Conservation (phyloP, 2,329 filamentous ascomycete genomes). For the Drechmeria coniospora region DNA sequence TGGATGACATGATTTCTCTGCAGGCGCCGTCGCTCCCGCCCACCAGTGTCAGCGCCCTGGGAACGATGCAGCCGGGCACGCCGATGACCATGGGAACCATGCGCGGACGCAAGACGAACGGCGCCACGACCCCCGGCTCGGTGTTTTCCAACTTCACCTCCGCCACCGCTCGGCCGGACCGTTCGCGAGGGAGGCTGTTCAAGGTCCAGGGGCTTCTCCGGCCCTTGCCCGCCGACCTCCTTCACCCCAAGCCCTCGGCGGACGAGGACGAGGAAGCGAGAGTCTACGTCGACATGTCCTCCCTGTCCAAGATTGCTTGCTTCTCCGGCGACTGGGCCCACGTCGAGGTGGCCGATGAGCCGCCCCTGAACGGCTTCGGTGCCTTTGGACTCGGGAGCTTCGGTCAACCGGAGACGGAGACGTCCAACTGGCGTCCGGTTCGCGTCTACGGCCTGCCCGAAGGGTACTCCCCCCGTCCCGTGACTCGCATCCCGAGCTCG, state of each 20-base stretch:
- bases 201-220: constrained; percentile 63
- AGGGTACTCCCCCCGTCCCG: constrained; percentile 44
- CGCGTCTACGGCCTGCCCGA: constrained; percentile 84
- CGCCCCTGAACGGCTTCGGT: constrained; percentile 50
- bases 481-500: constrained; percentile 44
- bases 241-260: constrained; percentile 65
- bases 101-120: constrained; percentile 50
- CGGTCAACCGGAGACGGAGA: constrained; percentile 34
- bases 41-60: constrained; percentile 64
- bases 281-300: constrained; percentile 78
- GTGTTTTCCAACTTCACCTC: constrained; percentile 82
- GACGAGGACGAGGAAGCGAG: constrained; percentile 80
- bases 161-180: constrained; percentile 61
- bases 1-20: constrained; percentile 87
- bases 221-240: constrained; percentile 56
- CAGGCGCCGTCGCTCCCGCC: constrained; percentile 64
- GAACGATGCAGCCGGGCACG: constrained; percentile 65
- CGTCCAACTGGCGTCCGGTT: constrained; percentile 61
- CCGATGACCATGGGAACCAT: constrained; percentile 51
- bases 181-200: constrained; percentile 64
- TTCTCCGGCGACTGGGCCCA: constrained; percentile 97
- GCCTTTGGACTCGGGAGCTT: constrained; percentile 54
- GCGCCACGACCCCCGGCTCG: constrained; percentile 68
- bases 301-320: constrained; percentile 77
- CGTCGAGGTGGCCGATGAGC: constrained; percentile 62